Evolutionary conservation across 768 basidiomycete species (phyloP).

Genomic region (Pulveroboletus sp.): DNA sequence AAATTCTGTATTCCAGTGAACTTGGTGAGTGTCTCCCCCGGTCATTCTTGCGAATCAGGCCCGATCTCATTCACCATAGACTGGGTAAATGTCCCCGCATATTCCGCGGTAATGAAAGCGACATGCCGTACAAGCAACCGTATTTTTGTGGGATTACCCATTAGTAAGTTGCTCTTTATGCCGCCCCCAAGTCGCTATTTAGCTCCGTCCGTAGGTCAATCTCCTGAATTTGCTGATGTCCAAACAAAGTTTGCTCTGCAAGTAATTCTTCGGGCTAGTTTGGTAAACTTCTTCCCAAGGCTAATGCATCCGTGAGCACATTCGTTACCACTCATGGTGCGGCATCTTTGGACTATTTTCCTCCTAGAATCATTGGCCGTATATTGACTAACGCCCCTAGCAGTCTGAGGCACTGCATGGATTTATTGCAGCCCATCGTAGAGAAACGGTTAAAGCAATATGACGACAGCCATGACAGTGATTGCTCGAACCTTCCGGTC

Average conservation of each 20-base stretch:
- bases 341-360: constrained; percentile 13
- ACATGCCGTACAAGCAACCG: constrained; percentile 40
- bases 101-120: constrained; percentile 28
- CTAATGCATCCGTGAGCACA: constrained; percentile 33
- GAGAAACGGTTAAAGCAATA: constrained; percentile 31
- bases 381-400: constrained; percentile 32
- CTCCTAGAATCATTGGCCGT: constrained; percentile 30
- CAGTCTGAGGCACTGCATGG: constrained; percentile 29
- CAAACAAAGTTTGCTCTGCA: constrained; percentile 34
- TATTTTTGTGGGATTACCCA: constrained; percentile 37
- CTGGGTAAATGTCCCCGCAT: constrained; percentile 30
- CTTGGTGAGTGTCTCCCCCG: constrained; percentile 15
- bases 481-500: constrained; percentile 33
- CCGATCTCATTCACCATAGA: constrained; percentile 16
- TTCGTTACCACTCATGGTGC: constrained; percentile 3
- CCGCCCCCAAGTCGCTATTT: constrained; percentile 3
- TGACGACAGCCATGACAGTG: constrained; percentile 20
- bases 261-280: constrained; percentile 29
- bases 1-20: constrained; percentile 23
- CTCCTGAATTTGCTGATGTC: constrained; percentile 34
- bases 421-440: constrained; percentile 29
- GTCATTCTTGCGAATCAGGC: constrained; percentile 9
- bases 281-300: constrained; percentile 35
- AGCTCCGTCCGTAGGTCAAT: constrained; percentile 30
- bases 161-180: constrained; percentile 29